Percentiles rank a stretch among this genome's conserved stretches.
These are phyloP conservation scores for Amanita jacksonii DNA, from an alignment of 768 basidiomycete species.

Conservation along the genomic window DNA sequence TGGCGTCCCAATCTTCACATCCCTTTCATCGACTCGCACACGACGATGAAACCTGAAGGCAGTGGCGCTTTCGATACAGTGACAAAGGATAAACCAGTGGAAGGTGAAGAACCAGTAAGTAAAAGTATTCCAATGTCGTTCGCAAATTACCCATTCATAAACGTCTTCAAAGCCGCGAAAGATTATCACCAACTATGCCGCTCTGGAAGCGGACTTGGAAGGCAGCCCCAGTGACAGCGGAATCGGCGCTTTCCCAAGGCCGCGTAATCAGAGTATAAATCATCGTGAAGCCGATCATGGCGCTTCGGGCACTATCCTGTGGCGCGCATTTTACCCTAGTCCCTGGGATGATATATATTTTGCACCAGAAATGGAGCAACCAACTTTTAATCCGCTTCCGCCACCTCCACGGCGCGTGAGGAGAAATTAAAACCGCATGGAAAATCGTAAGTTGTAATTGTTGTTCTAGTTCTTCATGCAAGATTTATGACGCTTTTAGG, in stretches of 20 bases:
- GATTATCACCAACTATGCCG: slow-evolving; percentile 3
- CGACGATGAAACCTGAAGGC: neutral
- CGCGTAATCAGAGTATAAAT: too few relatives aligned
- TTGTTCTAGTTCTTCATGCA: neutral
- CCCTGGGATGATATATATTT: neutral
- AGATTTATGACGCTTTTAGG: too few relatives aligned
- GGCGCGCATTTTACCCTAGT: neutral
- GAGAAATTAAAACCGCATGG: too few relatives aligned
- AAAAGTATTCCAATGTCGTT: neutral
- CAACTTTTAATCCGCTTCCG: neutral
- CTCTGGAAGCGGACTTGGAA: neutral
- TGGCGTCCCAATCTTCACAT: neutral
- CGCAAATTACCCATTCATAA: neutral
- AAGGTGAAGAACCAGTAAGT: slow-evolving; percentile 1
- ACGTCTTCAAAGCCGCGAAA: neutral
- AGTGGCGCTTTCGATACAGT: neutral
- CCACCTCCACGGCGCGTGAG: slow-evolving; percentile 5
- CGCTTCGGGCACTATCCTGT: neutral
- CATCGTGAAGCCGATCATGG: neutral
- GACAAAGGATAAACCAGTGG: neutral
- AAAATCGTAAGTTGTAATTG: too few relatives aligned
- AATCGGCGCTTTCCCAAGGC: neutral
- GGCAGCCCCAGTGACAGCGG: too few relatives aligned
- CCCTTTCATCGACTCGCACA: neutral
- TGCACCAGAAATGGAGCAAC: neutral